A percentile compares a stretch with the other conserved stretches of the same genome.
These are phyloP conservation scores for Lasiosphaeria ovina DNA, from an alignment of 495 filamentous ascomycete species.

Conservation along the genomic window DNA sequence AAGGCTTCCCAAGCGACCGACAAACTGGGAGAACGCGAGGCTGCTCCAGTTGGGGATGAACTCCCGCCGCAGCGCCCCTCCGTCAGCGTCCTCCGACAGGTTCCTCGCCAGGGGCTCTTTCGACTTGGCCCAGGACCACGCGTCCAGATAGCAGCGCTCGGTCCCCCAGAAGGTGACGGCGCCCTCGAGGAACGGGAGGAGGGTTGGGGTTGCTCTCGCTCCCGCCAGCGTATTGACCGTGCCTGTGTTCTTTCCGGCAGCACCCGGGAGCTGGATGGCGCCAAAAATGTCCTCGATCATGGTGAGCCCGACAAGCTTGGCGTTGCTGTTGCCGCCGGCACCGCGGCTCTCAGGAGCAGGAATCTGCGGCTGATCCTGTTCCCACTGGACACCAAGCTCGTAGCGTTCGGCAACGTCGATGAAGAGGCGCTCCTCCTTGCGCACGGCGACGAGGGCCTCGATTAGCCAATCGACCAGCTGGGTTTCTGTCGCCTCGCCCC, in stretches of 20 bases:
- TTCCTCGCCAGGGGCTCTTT: conserved; percentile 24
- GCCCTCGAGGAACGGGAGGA: conserved; percentile 54
- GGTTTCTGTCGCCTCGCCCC: conserved; percentile 39
- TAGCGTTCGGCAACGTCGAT: conserved; percentile 62
- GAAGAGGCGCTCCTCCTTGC: conserved; percentile 67
- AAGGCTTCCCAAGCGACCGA: conserved; percentile 34
- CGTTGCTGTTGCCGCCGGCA: conserved; percentile 19
- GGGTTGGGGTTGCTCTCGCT: conserved; percentile 9
- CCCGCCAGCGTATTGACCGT: background rate
- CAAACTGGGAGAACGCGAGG: conserved; percentile 57
- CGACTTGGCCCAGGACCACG: conserved; percentile 57
- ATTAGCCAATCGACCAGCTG: conserved; percentile 60
- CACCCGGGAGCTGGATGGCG: conserved; percentile 2
- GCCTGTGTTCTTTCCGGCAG: background rate
- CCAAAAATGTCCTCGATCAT: conserved; percentile 40
- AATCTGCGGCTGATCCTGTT: background rate
- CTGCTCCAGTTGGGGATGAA: conserved; percentile 70
- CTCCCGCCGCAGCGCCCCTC: conserved; percentile 57
- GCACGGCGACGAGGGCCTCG: conserved; percentile 61
- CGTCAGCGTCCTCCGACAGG: conserved; percentile 48
- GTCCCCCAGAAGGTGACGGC: conserved; percentile 72
- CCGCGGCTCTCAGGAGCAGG: background rate
- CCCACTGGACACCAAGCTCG: conserved; percentile 52
- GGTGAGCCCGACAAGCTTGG: conserved; percentile 28
- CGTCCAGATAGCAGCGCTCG: conserved; percentile 60